These are phyloP conservation scores for Nicotiana sylvestris DNA, from an alignment of 257 asterid species.

Conservation along the genomic window DNA sequence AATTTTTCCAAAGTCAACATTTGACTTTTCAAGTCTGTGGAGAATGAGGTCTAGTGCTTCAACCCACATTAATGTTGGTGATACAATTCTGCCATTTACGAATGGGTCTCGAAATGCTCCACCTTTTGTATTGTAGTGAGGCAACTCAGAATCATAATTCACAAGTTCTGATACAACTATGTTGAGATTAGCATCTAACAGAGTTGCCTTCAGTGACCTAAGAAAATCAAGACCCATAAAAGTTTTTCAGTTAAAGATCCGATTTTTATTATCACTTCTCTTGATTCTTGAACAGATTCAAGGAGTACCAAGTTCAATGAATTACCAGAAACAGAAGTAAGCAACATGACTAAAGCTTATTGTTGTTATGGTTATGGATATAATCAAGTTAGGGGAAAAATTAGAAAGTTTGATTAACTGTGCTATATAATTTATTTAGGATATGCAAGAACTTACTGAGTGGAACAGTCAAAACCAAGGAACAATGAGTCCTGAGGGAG, in stretches of 20 bases:
- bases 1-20: constrained; percentile 53
- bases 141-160: constrained; percentile 67
- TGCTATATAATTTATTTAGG: not conserved
- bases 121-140: constrained; percentile 81
- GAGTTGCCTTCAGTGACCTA: constrained; percentile 94
- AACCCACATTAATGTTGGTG: constrained; percentile 93
- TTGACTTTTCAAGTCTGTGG: constrained; percentile 47
- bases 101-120: constrained; percentile 66
- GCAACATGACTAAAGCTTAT: not conserved
- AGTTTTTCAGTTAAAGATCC: constrained; percentile 1
- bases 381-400: not conserved
- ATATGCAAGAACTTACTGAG: constrained; percentile 38
- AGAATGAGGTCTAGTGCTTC: constrained; percentile 83
- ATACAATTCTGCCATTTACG: constrained; percentile 72
- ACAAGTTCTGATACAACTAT: constrained; percentile 59
- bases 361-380: not conserved
- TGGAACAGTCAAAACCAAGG: constrained; percentile 54
- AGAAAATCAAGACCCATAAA: constrained; percentile 6
- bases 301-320: not conserved
- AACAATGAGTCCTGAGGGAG: constrained; percentile 39
- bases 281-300: not conserved
- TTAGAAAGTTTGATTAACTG: not conserved
- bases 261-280: not conserved
- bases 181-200: constrained; percentile 62
- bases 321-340: not conserved